Percentiles rank a stretch among this genome's conserved stretches.
These are phyloP conservation scores for Blastomyces percursus DNA, from an alignment of 2,329 filamentous ascomycete genomes.

Conservation along the genomic window DNA sequence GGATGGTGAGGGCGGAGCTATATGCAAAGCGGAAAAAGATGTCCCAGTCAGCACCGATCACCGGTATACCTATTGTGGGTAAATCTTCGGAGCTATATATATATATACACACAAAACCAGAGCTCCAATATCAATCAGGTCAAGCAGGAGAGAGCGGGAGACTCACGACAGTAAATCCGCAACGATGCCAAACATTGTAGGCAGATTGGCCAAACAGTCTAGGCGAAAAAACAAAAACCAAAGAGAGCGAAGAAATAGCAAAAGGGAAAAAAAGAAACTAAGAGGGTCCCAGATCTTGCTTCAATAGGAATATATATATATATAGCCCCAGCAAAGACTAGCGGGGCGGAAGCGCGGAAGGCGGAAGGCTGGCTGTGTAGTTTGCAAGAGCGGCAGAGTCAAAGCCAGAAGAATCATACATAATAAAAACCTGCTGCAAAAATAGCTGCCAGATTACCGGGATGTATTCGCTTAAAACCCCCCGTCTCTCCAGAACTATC, in stretches of 20 bases:
- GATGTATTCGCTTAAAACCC: too few relatives aligned
- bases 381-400: too few relatives aligned
- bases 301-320: neutral
- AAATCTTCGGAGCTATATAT: neutral
- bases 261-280: neutral
- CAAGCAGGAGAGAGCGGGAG: neutral
- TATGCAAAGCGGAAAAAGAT: conserved; percentile 30
- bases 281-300: neutral
- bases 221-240: neutral
- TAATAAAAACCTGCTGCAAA: too few relatives aligned
- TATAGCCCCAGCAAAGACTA: neutral
- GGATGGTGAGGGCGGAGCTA: conserved; percentile 76
- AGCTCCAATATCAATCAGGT: neutral
- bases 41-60: conserved; percentile 19
- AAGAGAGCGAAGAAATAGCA: neutral
- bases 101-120: neutral
- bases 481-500: too few relatives aligned
- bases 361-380: neutral
- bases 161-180: conserved; percentile 68
- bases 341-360: neutral
- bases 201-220: neutral
- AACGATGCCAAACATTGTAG: conserved; percentile 63
- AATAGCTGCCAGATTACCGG: too few relatives aligned
- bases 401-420: too few relatives aligned
- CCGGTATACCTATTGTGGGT: conserved; percentile 6